Evolutionary conservation across 352 stramenopile species (phyloP), one percentile per base, ranked within the genome.

Genomic region (Thalassiosira livingstoniorum): DNA sequence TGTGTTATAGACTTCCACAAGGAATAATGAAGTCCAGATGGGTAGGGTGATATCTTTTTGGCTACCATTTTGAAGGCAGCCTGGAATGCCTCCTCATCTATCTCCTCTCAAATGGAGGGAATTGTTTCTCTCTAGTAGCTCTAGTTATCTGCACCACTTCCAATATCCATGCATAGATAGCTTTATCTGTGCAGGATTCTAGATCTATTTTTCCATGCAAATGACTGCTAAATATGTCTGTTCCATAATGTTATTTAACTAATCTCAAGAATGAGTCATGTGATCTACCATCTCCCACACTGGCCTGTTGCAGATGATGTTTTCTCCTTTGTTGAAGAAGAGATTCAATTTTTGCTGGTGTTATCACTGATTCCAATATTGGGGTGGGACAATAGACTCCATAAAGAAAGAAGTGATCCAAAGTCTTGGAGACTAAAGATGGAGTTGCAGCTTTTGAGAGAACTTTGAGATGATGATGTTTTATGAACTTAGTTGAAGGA

Each of bases 391-490:
- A 1, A 4, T 45, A 31, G 27, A 10, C 15, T 2, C 5, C 34
- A 21, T 34, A 32, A 15, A 67, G 21, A 10, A n/a, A 35, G 35
- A 23, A 54, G n/a, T 67, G 18, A 4, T 4, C 18, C 32, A 1
- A 15, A 2, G 27, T 21, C 21, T 34, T 34, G 4, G 1, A 23
- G 4, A 32, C 15, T 32, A 18, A 15, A 11, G 60, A 13, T 31
- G 13, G 4, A 29, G 29, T 25, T 29, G 60, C 34, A 67, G 47
- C 60, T 1, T 67, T 35, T 7, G 32, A n/a, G 3, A 67, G 4
- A 21, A 51, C 35, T 51, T 67, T 67, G 31, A 67, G 35, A 67
- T 67, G 60, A 25, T 67, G 60, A 25, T 67, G 60, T 1, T 1
- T 31, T 15, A 53, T 53, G 34, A 67, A 67, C 4, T 15, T 31